Conservation (phyloP, 371 early-diverging fungal genomes). For the Mucor indicus region DNA sequence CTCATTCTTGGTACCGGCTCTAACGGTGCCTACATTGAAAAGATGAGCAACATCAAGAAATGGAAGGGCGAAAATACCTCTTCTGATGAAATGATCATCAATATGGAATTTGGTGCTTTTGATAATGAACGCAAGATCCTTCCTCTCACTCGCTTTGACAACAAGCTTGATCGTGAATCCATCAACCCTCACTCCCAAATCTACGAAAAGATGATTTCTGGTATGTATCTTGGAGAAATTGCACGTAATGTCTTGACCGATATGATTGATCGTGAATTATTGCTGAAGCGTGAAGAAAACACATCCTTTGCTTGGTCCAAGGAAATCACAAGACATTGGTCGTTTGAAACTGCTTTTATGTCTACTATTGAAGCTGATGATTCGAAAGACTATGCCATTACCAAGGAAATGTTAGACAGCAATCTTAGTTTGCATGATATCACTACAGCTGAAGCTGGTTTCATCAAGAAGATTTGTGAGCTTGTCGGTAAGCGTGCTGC, state of each 20-base stretch:
- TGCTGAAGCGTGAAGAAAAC: conserved; percentile 62
- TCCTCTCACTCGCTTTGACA: conserved; percentile 83
- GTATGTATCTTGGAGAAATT: conserved; percentile 95
- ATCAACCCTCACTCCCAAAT: conserved; percentile 78
- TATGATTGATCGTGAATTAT: conserved; percentile 74
- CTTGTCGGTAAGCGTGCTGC: conserved; percentile 89
- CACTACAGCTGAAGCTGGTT: conserved; percentile 71
- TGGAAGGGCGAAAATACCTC: conserved; percentile 50
- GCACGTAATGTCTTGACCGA: conserved; percentile 75
- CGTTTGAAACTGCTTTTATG: conserved; percentile 93
- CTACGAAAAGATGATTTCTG: conserved; percentile 95
- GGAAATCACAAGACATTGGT: conserved; percentile 70
- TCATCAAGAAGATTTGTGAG: conserved; percentile 81
- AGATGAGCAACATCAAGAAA: conserved; percentile 69
- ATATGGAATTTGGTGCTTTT: conserved; percentile 91
- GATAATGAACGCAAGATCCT: conserved; percentile 76
- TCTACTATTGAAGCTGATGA: conserved; percentile 86
- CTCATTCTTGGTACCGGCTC: conserved; percentile 96
- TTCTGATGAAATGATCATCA: conserved; percentile 81
- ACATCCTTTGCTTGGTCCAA: conserved; percentile 45
- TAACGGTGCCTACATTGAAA: conserved; percentile 94
- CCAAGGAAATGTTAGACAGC: conserved; percentile 74
- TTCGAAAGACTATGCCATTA: conserved; percentile 57
- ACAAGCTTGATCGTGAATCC: conserved; percentile 78
- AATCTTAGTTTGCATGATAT: conserved; percentile 64